Evolutionary conservation across 805 yeast species (phyloP).

Genomic region (Kuraishia borneana): DNA sequence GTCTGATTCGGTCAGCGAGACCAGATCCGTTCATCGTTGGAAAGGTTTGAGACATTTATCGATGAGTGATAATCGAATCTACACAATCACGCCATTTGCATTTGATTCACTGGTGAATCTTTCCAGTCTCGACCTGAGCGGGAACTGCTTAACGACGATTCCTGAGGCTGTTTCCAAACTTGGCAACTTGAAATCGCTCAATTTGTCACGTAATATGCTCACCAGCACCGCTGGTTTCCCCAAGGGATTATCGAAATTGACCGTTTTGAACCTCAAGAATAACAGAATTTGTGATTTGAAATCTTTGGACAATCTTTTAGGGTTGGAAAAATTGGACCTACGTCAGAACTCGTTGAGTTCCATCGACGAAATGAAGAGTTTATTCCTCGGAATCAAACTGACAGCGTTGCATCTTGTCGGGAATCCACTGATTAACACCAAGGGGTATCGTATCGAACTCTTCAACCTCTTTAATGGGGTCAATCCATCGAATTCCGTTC

Average conservation of each 20-base stretch:
- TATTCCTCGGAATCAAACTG: constrained; percentile 17
- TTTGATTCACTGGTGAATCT: constrained; percentile 20
- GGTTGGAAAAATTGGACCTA: constrained; percentile 40
- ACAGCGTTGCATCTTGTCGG: constrained; percentile 20
- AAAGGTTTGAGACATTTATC: constrained; percentile 26
- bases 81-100: constrained; percentile 15
- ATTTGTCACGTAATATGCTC: constrained; percentile 38
- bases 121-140: constrained; percentile 41
- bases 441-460: constrained; percentile 40
- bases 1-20: neutral
- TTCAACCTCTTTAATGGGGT: constrained; percentile 48
- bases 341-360: constrained; percentile 32
- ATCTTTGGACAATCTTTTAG: constrained; percentile 30
- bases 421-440: constrained; percentile 22
- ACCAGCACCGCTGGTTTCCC: constrained; percentile 13
- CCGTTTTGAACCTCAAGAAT: constrained; percentile 39
- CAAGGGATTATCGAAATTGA: constrained; percentile 27
- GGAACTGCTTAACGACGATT: constrained; percentile 34
- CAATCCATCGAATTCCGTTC: constrained; percentile 31
- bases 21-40: constrained; percentile 16
- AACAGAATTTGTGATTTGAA: constrained; percentile 30
- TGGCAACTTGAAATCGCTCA: constrained; percentile 35
- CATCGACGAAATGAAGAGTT: constrained; percentile 27
- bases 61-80: constrained; percentile 26
- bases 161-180: constrained; percentile 43